phyloP scores from a whole-genome alignment of 768 basidiomycete species.

The Rhizopogon vulgaris region DNA sequence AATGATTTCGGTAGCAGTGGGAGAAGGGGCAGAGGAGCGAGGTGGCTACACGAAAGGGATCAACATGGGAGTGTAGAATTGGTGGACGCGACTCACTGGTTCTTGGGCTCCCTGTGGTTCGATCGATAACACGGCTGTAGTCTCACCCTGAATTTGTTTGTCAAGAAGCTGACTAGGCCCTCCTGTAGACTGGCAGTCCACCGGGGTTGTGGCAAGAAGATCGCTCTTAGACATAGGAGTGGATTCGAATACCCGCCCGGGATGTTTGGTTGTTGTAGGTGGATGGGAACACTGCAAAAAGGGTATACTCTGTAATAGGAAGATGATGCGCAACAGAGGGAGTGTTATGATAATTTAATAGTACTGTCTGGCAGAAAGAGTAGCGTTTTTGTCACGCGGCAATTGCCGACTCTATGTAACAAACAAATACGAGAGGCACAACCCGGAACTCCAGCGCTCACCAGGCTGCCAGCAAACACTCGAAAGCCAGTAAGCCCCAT shows the following conservation, averaged over 20 bases:
- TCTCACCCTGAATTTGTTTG: slow-evolving; percentile 22
- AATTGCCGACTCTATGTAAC: too few relatives aligned
- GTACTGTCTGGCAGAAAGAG: too few relatives aligned
- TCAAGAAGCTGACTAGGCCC: slow-evolving; percentile 20
- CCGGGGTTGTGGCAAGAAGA: slow-evolving; percentile 7
- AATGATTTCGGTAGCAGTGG: slow-evolving; percentile 28
- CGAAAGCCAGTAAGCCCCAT: too few relatives aligned
- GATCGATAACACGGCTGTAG: slow-evolving; percentile 4
- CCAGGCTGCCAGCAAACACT: too few relatives aligned
- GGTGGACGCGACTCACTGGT: slow-evolving; percentile 13
- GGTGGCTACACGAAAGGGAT: slow-evolving; percentile 9
- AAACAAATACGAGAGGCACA: too few relatives aligned
- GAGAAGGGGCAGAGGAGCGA: slow-evolving; percentile 21
- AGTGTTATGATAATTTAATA: neutral
- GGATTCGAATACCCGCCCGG: slow-evolving; percentile 8
- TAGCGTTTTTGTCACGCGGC: too few relatives aligned
- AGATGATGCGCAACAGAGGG: neutral
- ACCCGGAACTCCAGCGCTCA: too few relatives aligned
- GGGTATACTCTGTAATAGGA: slow-evolving; percentile 14
- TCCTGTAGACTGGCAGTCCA: slow-evolving; percentile 16
- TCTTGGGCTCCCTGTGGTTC: slow-evolving; percentile 15
- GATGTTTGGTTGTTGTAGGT: slow-evolving; percentile 7
- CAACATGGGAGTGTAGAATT: neutral
- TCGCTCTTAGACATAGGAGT: slow-evolving; percentile 6
- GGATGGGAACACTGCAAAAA: slow-evolving; percentile 15